Base-by-base conservation (phyloP, 352 stramenopile species). In the Phytophthora multivora region DNA sequence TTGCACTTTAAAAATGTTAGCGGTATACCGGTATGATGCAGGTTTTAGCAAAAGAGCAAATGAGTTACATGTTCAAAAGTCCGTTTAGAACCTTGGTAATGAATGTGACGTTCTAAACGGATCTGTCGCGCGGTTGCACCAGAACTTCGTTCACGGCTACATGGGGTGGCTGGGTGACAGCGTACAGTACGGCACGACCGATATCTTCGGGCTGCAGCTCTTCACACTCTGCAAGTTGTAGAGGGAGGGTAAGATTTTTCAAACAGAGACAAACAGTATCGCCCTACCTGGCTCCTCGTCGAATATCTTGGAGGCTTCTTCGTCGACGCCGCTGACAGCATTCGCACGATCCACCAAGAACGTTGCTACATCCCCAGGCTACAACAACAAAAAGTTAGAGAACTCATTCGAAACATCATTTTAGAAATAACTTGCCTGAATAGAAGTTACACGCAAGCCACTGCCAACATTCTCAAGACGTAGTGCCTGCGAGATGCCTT, bases 121-220 rank as follows among this genome's bases (percentile, higher is more conserved):
- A 77, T 58, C 95, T 83, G 62, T 96, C 89, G 19, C 88, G 82
- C n/a, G 89, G 83, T 59, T 97, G 86, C 35, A 97, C 86, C 25
- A 97, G 76, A 19, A 97, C 71, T 58, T 92, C 86, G 66, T 97
- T 97, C 40, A 97, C 82, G n/a, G 86, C 83, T 15, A 96, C 85
- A 70, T 96, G 88, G 16, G 73, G 39, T 10, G 90, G 89, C 41
- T 92, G 85, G 9, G 79, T 89, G 45, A 96, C 75, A 5, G 88
- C 86, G 59, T 93, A 96, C 25, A 97, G 47, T 16, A 97, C 89
- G 4, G 89, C 88, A 43, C 86, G 75, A 6, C 79, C 89, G 28
- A 97, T 71, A 61, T 97, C 87, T 52, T 84, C 48, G 6, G 86
- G 69, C 69, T 95, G 78, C 31, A 97, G 71, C 46, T 95, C 69